These are phyloP conservation scores for Asterella californica DNA, from an alignment of 225 moss, liverwort and hornwort genomes.

Conservation along the genomic window DNA sequence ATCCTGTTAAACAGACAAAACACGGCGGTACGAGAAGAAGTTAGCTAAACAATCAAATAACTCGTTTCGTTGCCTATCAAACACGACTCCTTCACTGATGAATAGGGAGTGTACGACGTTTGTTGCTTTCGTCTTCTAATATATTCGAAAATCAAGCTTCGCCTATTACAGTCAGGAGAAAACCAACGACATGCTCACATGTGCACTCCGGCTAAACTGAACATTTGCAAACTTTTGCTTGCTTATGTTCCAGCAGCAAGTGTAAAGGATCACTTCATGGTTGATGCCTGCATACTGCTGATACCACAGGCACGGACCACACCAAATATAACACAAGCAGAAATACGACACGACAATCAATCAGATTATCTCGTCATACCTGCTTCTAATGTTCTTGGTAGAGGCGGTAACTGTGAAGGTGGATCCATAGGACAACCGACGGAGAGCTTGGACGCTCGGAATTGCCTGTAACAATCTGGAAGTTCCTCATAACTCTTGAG, in stretches of 20 bases:
- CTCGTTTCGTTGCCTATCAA: neutral
- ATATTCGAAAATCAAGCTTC: neutral
- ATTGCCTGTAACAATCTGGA: slow-evolving; percentile 80
- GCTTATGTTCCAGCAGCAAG: too few relatives aligned
- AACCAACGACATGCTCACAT: too few relatives aligned
- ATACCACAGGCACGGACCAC: neutral
- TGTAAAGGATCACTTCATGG: neutral
- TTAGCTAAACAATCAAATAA: neutral
- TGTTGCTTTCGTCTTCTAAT: neutral
- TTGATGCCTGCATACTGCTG: neutral
- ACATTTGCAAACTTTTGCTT: too few relatives aligned
- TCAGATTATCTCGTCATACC: slow-evolving; percentile 36
- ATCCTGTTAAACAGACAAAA: slow-evolving; percentile 19
- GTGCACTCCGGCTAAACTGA: too few relatives aligned
- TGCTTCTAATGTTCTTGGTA: slow-evolving; percentile 54
- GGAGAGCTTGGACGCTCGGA: slow-evolving; percentile 52
- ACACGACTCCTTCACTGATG: neutral
- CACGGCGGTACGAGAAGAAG: neutral
- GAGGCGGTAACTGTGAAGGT: slow-evolving; percentile 52
- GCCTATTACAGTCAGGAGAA: too few relatives aligned
- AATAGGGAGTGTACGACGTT: neutral
- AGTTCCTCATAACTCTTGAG: slow-evolving; percentile 50
- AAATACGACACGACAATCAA: neutral
- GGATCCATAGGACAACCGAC: slow-evolving; percentile 59
- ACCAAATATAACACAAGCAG: neutral